phyloP scores from a whole-genome alignment of 331 rosid genomes.

The Acacia pycnantha region DNA sequence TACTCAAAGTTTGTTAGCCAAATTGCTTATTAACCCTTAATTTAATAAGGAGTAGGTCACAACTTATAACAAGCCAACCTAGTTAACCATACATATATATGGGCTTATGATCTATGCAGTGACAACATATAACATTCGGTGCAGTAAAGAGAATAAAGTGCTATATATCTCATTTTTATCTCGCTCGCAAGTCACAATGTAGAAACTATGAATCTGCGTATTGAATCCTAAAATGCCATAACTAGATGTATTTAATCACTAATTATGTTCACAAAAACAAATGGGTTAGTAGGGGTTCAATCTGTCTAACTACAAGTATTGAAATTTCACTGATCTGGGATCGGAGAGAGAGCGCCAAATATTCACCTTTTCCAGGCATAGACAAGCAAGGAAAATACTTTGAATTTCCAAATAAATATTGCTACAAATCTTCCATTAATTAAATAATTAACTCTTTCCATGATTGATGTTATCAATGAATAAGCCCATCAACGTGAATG shows the following conservation, averaged over 20 bases:
- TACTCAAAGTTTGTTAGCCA: no score
- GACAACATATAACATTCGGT: no score
- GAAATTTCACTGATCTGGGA: neutral
- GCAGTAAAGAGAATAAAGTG: neutral
- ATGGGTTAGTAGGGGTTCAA: conserved; percentile 20
- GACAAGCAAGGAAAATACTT: conserved; percentile 42
- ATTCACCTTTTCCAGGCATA: conserved; percentile 68
- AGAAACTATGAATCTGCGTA: neutral
- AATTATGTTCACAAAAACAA: conserved; percentile 25
- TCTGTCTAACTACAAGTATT: neutral
- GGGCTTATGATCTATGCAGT: no score
- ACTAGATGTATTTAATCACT: conserved; percentile 3
- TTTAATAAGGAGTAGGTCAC: no score
- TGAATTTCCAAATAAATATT: no score
- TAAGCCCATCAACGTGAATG: no score
- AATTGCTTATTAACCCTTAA: no score
- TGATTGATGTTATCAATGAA: no score
- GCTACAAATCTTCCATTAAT: no score
- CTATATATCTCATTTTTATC: neutral
- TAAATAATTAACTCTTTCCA: no score
- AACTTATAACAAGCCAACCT: no score
- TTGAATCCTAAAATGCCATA: neutral
- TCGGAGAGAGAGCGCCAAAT: neutral
- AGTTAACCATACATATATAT: no score
- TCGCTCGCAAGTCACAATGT: neutral